phyloP scores from a whole-genome alignment of 768 basidiomycete species.

The Boletus vermiculosoides region DNA sequence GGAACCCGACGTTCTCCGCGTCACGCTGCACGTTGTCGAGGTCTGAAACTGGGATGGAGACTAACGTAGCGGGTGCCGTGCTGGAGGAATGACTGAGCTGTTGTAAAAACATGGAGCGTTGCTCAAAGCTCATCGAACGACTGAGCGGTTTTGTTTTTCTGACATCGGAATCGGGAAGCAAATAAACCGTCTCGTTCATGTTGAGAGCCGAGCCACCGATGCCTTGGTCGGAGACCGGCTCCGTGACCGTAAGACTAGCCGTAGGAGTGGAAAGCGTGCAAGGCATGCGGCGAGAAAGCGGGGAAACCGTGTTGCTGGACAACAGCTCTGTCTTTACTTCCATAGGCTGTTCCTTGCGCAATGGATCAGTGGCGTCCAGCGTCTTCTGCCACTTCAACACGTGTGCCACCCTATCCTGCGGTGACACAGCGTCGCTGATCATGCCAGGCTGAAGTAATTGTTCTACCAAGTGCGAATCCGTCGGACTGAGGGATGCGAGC shows the following conservation, averaged over 20 bases:
- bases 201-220: conserved; percentile 23
- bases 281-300: conserved; percentile 48
- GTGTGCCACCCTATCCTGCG: conserved; percentile 31
- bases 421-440: conserved; percentile 18
- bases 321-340: conserved; percentile 1
- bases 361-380: conserved; percentile 29
- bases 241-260: conserved; percentile 31
- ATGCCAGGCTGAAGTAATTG: conserved; percentile 47
- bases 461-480: conserved; percentile 47
- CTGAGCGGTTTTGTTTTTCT: conserved; percentile 33
- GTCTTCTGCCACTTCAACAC: conserved; percentile 31
- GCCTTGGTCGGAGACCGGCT: conserved; percentile 35
- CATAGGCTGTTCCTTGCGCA: conserved; percentile 35
- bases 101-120: conserved; percentile 51
- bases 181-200: conserved; percentile 29
- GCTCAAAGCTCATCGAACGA: conserved; percentile 50
- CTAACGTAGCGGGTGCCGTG: conserved; percentile 46
- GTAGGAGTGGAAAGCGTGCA: conserved; percentile 54
- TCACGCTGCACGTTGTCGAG: conserved; percentile 39
- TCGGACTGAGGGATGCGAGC: conserved; percentile 50
- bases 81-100: conserved; percentile 38
- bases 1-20: conserved; percentile 45
- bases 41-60: conserved; percentile 47
- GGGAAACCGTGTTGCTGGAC: neutral
- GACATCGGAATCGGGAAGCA: conserved; percentile 17